These are phyloP conservation scores for Knoxdaviesia proteae DNA, from an alignment of 2,329 filamentous ascomycete species.

Conservation along the genomic window DNA sequence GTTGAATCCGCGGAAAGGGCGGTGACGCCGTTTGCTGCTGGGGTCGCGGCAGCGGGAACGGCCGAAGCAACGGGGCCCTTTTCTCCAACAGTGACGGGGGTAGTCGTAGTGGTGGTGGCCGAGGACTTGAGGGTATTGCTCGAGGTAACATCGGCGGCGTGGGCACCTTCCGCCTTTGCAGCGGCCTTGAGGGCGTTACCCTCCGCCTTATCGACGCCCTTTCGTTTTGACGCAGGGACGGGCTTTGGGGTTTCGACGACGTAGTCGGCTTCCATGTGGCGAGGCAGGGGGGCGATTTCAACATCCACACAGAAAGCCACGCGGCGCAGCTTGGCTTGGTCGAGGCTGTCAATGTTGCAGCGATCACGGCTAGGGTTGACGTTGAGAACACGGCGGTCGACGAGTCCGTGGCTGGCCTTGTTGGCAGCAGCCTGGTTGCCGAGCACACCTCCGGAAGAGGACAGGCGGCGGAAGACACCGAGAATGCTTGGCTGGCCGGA, in stretches of 20 bases:
- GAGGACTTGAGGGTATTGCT: neutral
- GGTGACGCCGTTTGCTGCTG: conserved; percentile 14
- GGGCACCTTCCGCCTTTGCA: neutral
- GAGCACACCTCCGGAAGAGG: conserved; percentile 37
- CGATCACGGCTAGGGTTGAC: conserved; percentile 61
- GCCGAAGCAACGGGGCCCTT: neutral
- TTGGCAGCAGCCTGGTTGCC: conserved; percentile 22
- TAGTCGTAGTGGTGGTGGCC: neutral
- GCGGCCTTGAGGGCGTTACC: neutral
- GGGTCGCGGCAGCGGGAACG: neutral
- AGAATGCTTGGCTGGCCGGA: conserved; percentile 50
- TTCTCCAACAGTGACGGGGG: neutral
- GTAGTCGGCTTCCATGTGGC: conserved; percentile 38
- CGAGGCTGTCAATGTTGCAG: conserved; percentile 59
- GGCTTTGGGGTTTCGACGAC: conserved; percentile 13
- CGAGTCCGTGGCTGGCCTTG: conserved; percentile 36
- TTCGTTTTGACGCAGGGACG: conserved; percentile 8
- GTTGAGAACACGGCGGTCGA: conserved; percentile 67
- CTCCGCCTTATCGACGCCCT: conserved; percentile 20
- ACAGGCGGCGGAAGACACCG: conserved; percentile 63
- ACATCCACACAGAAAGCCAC: conserved; percentile 96
- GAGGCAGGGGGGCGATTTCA: conserved; percentile 77
- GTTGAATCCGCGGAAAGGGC: conserved; percentile 12
- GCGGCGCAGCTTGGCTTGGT: conserved; percentile 59
- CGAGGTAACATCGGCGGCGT: neutral